Conservation (phyloP, 805 yeast species). For the Wickerhamomyces strasburgensis region DNA sequence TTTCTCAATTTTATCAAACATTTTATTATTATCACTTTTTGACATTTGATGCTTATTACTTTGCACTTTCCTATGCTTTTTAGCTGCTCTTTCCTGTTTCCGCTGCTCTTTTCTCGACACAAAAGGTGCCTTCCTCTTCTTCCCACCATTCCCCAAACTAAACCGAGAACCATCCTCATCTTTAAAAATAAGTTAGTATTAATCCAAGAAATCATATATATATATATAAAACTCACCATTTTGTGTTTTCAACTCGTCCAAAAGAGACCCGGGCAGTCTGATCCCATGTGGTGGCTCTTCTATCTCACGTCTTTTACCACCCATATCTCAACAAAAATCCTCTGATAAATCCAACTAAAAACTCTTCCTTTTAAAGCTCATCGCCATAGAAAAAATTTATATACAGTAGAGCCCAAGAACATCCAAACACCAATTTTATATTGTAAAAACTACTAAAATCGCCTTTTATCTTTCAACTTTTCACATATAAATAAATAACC, state of each 20-base stretch:
- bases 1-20: too few relatives aligned
- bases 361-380: constrained; percentile 7
- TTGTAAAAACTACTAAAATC: too few relatives aligned
- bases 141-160: constrained; percentile 22
- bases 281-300: constrained; percentile 36
- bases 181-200: constrained; percentile 2
- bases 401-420: not conserved
- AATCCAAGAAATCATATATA: not conserved
- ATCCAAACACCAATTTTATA: constrained; percentile 7
- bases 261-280: constrained; percentile 47
- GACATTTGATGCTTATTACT: too few relatives aligned
- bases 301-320: constrained; percentile 7
- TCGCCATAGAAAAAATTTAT: constrained; percentile 10
- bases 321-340: constrained; percentile 4
- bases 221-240: constrained; percentile 5
- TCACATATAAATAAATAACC: too few relatives aligned
- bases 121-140: constrained; percentile 28
- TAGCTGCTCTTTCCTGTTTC: constrained; percentile 34
- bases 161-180: constrained; percentile 38
- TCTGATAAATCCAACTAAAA: not conserved
- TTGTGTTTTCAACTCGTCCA: constrained; percentile 45
- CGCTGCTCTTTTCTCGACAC: constrained; percentile 38
- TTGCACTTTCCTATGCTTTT: constrained; percentile 27
- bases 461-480: too few relatives aligned
- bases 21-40: too few relatives aligned